phyloP scores from a whole-genome alignment of 139 green algal species.

The Protoeuglena noctilucae region DNA sequence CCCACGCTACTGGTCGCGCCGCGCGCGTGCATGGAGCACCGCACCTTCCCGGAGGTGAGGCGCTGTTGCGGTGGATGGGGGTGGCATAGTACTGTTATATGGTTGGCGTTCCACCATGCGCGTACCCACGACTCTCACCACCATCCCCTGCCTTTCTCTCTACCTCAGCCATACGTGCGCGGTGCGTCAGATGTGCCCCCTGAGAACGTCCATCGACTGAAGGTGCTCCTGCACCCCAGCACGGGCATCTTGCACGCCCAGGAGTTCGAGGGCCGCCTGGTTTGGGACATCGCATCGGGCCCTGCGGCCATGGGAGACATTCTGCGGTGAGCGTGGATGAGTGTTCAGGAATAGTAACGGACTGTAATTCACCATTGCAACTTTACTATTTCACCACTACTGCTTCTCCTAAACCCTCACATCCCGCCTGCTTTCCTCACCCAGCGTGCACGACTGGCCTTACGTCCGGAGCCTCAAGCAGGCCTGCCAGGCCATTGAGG shows the following conservation, averaged over 20 bases:
- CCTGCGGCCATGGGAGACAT: no score
- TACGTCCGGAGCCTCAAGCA: slow-evolving; percentile 55
- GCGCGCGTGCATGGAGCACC: slow-evolving; percentile 41
- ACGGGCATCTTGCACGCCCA: slow-evolving; percentile 8
- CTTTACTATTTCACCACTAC: no score
- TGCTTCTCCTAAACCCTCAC: no score
- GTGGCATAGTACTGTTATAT: not conserved
- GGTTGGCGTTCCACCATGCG: not conserved
- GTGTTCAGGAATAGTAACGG: no score
- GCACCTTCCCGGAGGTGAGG: slow-evolving; percentile 38
- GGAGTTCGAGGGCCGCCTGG: no score
- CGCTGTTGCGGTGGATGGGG: not conserved
- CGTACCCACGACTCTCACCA: no score
- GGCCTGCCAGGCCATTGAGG: slow-evolving; percentile 29
- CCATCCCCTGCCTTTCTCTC: no score
- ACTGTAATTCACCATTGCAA: no score
- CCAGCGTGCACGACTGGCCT: slow-evolving; percentile 69
- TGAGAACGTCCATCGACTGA: slow-evolving; percentile 65
- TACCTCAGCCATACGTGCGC: slow-evolving; percentile 13
- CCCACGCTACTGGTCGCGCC: slow-evolving; percentile 45
- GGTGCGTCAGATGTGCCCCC: slow-evolving; percentile 30
- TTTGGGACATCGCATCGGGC: no score
- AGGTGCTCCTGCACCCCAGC: slow-evolving; percentile 32
- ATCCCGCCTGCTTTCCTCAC: no score
- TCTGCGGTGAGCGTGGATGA: no score